phyloP scores from a whole-genome alignment of 257 asterid genomes.

The Misopates orontium region DNA sequence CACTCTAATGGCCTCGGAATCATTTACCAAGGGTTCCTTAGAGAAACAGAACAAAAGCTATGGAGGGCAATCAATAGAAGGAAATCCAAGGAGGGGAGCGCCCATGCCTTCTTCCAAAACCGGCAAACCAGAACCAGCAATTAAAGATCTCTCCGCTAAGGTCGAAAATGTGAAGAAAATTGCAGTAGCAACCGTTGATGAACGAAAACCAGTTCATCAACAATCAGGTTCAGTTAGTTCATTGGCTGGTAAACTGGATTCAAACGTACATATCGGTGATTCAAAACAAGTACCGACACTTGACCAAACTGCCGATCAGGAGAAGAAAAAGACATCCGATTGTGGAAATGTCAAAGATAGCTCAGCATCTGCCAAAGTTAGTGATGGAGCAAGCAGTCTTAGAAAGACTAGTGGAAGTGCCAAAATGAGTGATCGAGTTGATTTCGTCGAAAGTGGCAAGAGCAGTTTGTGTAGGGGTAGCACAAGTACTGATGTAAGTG shows the following conservation, averaged over 20 bases:
- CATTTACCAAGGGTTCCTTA: constrained; percentile 35
- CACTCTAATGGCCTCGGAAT: constrained; percentile 53
- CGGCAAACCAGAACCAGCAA: constrained; percentile 30
- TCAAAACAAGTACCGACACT: constrained; percentile 27
- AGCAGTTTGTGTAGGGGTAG: constrained; percentile 88
- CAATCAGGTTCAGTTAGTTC: constrained; percentile 41
- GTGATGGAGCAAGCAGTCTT: constrained; percentile 52
- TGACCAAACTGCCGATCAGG: constrained; percentile 34
- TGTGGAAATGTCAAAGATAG: constrained; percentile 39
- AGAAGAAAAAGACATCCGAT: constrained; percentile 36
- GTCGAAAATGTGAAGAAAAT: constrained; percentile 36
- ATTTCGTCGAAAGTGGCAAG: constrained; percentile 74
- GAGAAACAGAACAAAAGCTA: constrained; percentile 45
- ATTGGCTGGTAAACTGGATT: constrained; percentile 44
- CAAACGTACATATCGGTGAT: constrained; percentile 52
- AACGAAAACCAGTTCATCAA: constrained; percentile 24
- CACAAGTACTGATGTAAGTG: constrained; percentile 74
- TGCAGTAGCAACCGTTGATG: constrained; percentile 29
- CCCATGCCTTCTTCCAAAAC: constrained; percentile 30
- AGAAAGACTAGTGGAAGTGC: constrained; percentile 60
- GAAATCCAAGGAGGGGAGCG: constrained; percentile 29
- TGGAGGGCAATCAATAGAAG: constrained; percentile 36
- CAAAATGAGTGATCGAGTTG: constrained; percentile 54
- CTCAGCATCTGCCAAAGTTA: constrained; percentile 49
- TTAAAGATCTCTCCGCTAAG: constrained; percentile 35